phyloP scores from a whole-genome alignment of 306 rosid species.

The Benincasa hispida region DNA sequence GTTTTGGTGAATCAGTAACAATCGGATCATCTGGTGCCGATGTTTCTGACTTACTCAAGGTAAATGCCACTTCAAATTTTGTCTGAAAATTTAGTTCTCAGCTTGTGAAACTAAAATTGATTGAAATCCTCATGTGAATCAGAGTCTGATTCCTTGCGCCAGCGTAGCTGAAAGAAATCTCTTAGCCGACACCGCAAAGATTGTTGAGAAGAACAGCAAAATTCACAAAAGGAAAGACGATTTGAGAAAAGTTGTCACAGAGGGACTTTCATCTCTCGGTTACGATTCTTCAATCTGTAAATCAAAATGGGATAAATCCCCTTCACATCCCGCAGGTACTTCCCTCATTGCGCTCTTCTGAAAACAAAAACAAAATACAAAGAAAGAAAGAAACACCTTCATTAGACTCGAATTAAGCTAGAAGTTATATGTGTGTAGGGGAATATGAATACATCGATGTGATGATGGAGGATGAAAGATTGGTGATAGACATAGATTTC shows the following conservation, averaged over 20 bases:
- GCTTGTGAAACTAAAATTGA: neutral
- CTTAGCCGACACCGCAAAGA: constrained; percentile 72
- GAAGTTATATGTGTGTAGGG: constrained; percentile 32
- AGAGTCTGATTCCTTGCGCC: constrained; percentile 59
- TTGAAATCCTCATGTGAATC: neutral
- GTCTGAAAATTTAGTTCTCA: neutral
- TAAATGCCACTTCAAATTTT: constrained; percentile 16
- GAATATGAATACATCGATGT: constrained; percentile 91
- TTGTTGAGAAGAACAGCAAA: constrained; percentile 72
- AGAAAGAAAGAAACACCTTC: neutral
- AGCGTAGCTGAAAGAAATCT: constrained; percentile 77
- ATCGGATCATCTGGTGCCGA: constrained; percentile 54
- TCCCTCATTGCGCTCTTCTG: neutral
- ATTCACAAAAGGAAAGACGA: constrained; percentile 54
- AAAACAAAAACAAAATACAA: neutral
- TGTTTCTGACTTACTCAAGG: constrained; percentile 60
- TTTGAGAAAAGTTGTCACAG: constrained; percentile 50
- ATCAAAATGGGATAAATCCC: constrained; percentile 82
- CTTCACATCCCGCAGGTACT: constrained; percentile 68
- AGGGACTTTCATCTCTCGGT: constrained; percentile 58
- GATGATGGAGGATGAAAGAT: constrained; percentile 50
- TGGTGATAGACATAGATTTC: constrained; percentile 78
- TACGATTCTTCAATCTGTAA: constrained; percentile 73
- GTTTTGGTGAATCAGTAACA: constrained; percentile 29
- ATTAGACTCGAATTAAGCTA: neutral